Evolutionary conservation across 768 basidiomycete genomes (phyloP).

Genomic region (Trametes cingulata): DNA sequence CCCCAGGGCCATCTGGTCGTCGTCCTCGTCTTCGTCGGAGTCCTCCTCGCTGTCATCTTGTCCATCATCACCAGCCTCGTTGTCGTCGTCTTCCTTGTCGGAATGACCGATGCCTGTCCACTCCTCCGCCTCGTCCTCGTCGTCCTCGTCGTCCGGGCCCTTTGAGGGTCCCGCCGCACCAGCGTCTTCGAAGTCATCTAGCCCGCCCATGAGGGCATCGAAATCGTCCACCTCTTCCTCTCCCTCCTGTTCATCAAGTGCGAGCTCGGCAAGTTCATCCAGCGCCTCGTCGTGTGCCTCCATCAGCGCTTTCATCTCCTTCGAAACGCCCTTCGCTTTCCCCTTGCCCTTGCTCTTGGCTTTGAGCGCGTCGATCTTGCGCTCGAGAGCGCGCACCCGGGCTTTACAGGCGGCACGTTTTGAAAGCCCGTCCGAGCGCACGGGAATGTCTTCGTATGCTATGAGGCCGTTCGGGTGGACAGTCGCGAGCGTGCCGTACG

Average conservation of each 20-base stretch:
- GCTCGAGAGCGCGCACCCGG: constrained; percentile 28
- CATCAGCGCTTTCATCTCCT: constrained; percentile 24
- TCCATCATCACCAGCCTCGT: neutral
- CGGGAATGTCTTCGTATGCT: constrained; percentile 28
- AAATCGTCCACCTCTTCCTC: constrained; percentile 32
- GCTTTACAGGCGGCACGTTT: constrained; percentile 26
- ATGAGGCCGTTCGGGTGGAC: constrained; percentile 34
- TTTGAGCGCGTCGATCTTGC: constrained; percentile 23
- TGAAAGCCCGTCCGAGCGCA: constrained; percentile 32
- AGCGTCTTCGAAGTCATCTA: constrained; percentile 17
- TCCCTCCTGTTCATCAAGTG: constrained; percentile 23
- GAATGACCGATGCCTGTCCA: constrained; percentile 18
- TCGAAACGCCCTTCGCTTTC: constrained; percentile 18
- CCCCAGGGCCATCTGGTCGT: neutral
- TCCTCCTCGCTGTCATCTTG: constrained; percentile 7
- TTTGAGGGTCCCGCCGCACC: neutral
- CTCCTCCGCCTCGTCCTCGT: constrained; percentile 10
- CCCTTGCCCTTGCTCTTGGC: constrained; percentile 23
- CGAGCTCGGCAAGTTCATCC: constrained; percentile 27
- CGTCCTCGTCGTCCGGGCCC: constrained; percentile 7
- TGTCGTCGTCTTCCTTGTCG: neutral
- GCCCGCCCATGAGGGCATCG: constrained; percentile 28
- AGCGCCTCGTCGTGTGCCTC: constrained; percentile 26
- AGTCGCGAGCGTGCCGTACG: constrained; percentile 27
- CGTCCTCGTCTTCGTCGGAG: constrained; percentile 12